Conservation (phyloP, 495 filamentous ascomycete species). For the Hypoxylon fragiforme region DNA sequence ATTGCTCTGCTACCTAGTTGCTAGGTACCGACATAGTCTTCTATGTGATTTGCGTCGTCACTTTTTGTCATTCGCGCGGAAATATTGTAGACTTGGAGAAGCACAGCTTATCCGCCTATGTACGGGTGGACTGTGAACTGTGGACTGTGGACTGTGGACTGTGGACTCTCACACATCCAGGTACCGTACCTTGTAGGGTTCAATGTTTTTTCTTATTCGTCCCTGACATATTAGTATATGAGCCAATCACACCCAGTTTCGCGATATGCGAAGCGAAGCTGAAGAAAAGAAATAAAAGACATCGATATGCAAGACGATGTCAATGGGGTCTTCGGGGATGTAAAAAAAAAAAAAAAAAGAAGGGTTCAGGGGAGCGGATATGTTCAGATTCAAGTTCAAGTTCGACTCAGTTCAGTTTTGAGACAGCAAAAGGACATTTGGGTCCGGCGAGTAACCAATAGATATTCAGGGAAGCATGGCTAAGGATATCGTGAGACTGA, state of each 20-base stretch:
- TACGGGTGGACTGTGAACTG: too few relatives aligned
- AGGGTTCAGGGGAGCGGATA: background rate
- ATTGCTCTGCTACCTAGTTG: constrained; percentile 19
- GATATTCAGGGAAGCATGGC: background rate
- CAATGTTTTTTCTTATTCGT: constrained; percentile 1
- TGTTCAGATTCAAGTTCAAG: too few relatives aligned
- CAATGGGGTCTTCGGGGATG: constrained; percentile 5
- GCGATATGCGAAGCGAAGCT: constrained; percentile 9
- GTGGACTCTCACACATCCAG: too few relatives aligned
- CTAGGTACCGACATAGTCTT: background rate
- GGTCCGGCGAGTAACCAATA: background rate
- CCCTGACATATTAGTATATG: background rate
- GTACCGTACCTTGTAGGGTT: too few relatives aligned
- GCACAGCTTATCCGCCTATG: constrained; percentile 21
- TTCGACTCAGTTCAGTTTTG: too few relatives aligned
- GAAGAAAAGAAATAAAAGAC: constrained; percentile 5
- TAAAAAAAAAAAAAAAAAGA: background rate
- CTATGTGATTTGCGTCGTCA: too few relatives aligned
- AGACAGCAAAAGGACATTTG: constrained; percentile 12
- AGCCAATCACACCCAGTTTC: constrained; percentile 6
- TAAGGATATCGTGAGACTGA: too few relatives aligned
- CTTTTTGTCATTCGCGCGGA: constrained; percentile 8
- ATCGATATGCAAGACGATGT: constrained; percentile 7
- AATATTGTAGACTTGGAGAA: constrained; percentile 10
- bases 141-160: too few relatives aligned